Evolutionary conservation across 805 yeast species (phyloP).

Genomic region (Kodamaea jinghongensis): DNA sequence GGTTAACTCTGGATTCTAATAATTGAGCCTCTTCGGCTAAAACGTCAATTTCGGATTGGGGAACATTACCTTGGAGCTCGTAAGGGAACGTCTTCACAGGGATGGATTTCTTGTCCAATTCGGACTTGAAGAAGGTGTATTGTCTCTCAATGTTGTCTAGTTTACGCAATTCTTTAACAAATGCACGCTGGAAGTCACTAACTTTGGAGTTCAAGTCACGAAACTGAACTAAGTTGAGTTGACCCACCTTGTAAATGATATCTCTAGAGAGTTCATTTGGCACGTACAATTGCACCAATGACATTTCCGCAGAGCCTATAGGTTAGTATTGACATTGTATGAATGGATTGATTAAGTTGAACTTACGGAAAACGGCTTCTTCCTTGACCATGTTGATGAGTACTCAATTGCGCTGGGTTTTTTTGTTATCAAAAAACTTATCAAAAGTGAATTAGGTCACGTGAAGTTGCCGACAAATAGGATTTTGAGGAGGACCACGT

Average conservation of each 20-base stretch:
- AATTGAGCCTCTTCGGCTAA: slow-evolving; percentile 58
- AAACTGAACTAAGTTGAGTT: slow-evolving; percentile 81
- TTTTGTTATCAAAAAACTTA: background rate
- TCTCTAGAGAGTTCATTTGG: slow-evolving; percentile 90
- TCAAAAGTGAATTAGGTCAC: no score
- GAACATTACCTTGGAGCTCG: slow-evolving; percentile 24
- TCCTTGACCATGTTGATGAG: slow-evolving; percentile 26
- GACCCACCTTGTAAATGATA: slow-evolving; percentile 82
- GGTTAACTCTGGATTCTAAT: slow-evolving; percentile 71
- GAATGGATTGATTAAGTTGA: slow-evolving; percentile 2
- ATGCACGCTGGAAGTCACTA: slow-evolving; percentile 83
- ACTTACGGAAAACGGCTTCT: slow-evolving; percentile 48
- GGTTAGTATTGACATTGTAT: slow-evolving; percentile 11
- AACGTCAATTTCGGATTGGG: slow-evolving; percentile 69
- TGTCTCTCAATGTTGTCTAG: slow-evolving; percentile 90
- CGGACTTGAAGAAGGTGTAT: slow-evolving; percentile 41
- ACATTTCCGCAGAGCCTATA: slow-evolving; percentile 92
- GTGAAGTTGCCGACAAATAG: no score
- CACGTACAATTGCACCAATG: slow-evolving; percentile 84
- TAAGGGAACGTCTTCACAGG: slow-evolving; percentile 35
- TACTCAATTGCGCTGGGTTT: background rate
- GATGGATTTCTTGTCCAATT: slow-evolving; percentile 51
- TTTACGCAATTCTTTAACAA: slow-evolving; percentile 80
- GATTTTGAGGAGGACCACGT: no score
- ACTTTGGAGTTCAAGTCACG: slow-evolving; percentile 78